A percentile compares a stretch with the other conserved stretches of the same genome.
Evolutionary conservation across 2,329 filamentous ascomycete species (phyloP).

Genomic region (Neophaeococcomyces mojaviensis): DNA sequence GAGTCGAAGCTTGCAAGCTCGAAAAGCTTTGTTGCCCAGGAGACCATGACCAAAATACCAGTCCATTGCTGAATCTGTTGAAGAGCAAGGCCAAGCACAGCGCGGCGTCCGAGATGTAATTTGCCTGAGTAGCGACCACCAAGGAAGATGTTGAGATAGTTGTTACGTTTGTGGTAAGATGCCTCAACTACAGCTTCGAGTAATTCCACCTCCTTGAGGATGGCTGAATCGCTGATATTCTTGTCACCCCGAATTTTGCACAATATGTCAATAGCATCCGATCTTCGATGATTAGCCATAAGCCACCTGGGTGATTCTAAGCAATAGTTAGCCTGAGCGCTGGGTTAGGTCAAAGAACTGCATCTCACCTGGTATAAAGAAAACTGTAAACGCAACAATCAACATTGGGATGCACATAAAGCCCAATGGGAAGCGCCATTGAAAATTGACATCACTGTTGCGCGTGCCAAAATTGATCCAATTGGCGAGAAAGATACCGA

Average conservation of each 20-base stretch:
- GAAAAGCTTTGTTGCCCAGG: slow-evolving; percentile 27
- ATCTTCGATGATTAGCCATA: slow-evolving; percentile 29
- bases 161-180: slow-evolving; percentile 34
- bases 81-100: slow-evolving; percentile 34
- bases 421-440: slow-evolving; percentile 27
- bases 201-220: slow-evolving; percentile 32
- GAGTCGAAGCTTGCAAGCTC: slow-evolving; percentile 19
- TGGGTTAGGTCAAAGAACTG: too few species aligned
- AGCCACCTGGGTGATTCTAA: too few species aligned
- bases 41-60: slow-evolving; percentile 37
- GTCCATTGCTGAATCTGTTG: slow-evolving; percentile 41
- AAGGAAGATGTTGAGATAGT: slow-evolving; percentile 32
- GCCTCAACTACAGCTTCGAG: slow-evolving; percentile 36
- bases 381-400: slow-evolving; percentile 18
- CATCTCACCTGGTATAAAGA: too few species aligned
- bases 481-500: slow-evolving; percentile 26
- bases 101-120: slow-evolving; percentile 34
- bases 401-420: slow-evolving; percentile 26
- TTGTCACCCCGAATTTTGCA: slow-evolving; percentile 29
- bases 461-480: slow-evolving; percentile 28
- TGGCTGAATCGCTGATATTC: slow-evolving; percentile 26
- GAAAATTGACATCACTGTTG: slow-evolving; percentile 15
- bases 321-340: too few species aligned
- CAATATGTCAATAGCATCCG: slow-evolving; percentile 31
- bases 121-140: slow-evolving; percentile 30